These are phyloP conservation scores for Candida maltosa DNA, from an alignment of 805 yeast genomes.

Conservation along the genomic window DNA sequence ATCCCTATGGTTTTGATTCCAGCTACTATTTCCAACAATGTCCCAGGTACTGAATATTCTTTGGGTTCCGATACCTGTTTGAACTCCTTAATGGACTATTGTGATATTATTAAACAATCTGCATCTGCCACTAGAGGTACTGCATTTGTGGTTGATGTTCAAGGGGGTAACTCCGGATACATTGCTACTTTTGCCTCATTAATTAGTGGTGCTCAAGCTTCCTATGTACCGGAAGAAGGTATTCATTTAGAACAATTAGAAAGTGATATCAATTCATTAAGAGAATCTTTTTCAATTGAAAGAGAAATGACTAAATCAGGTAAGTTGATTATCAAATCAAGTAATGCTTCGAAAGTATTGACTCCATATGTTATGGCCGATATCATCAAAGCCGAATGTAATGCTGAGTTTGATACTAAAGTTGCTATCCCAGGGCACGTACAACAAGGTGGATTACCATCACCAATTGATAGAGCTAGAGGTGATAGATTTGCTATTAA, in stretches of 20 bases:
- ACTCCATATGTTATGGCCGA: conserved; percentile 80
- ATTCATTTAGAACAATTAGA: conserved; percentile 65
- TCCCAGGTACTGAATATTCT: conserved; percentile 98
- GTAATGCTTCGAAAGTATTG: conserved; percentile 77
- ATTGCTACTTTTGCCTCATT: conserved; percentile 84
- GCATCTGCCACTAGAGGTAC: conserved; percentile 94
- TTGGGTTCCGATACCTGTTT: conserved; percentile 95
- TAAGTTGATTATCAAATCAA: conserved; percentile 79
- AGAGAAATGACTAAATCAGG: conserved; percentile 82
- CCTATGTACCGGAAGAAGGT: conserved; percentile 86
- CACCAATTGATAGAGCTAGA: conserved; percentile 88
- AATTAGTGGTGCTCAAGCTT: conserved; percentile 87
- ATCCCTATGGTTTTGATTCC: conserved; percentile 94
- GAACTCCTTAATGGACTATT: conserved; percentile 84
- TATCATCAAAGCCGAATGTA: conserved; percentile 75
- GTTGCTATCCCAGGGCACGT: conserved; percentile 98
- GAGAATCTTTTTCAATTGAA: conserved; percentile 67
- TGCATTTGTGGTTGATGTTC: conserved; percentile 95
- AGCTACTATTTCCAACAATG: conserved; percentile 94
- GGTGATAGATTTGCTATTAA: conserved; percentile 88
- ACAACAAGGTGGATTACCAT: conserved; percentile 95
- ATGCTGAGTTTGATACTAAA: conserved; percentile 79
- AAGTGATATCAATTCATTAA: conserved; percentile 70
- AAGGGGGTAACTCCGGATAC: conserved; percentile 96
- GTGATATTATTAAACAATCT: conserved; percentile 91